Conservation (phyloP, 768 basidiomycete genomes). For the Pulveroboletus sp. region DNA sequence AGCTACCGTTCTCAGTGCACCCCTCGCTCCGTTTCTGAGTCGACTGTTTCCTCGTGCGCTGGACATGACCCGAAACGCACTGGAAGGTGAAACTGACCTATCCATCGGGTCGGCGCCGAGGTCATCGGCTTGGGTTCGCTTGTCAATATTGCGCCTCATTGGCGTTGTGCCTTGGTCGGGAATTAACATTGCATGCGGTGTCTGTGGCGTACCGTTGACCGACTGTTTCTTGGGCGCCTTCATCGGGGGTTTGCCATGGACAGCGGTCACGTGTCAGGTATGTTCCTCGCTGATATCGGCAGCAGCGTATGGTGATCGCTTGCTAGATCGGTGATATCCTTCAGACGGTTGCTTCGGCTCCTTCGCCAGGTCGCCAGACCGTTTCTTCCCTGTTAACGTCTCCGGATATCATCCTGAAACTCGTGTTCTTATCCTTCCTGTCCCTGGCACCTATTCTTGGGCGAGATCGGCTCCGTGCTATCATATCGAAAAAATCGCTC, state of each 20-base stretch:
- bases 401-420: constrained; percentile 78
- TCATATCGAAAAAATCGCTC: constrained; percentile 40
- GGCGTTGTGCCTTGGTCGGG: constrained; percentile 97
- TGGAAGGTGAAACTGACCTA: constrained; percentile 61
- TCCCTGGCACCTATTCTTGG: constrained; percentile 85
- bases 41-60: constrained; percentile 80
- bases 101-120: constrained; percentile 33
- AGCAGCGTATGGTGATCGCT: constrained; percentile 11
- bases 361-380: constrained; percentile 66
- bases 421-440: constrained; percentile 75
- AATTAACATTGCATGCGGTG: constrained; percentile 94
- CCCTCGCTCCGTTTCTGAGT: constrained; percentile 79
- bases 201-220: constrained; percentile 70
- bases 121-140: constrained; percentile 69
- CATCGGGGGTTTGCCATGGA: constrained; percentile 84
- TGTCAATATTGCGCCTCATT: constrained; percentile 83
- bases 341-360: constrained; percentile 73
- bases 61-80: constrained; percentile 74
- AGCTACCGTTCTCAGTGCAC: constrained; percentile 75
- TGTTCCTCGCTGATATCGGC: constrained; percentile 23
- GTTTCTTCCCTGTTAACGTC: constrained; percentile 83
- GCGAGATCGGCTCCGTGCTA: constrained; percentile 55
- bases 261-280: constrained; percentile 87
- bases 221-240: constrained; percentile 81
- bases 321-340: constrained; percentile 79